Base-by-base conservation (phyloP, 257 asterid genomes). In the Verbena officinalis region DNA sequence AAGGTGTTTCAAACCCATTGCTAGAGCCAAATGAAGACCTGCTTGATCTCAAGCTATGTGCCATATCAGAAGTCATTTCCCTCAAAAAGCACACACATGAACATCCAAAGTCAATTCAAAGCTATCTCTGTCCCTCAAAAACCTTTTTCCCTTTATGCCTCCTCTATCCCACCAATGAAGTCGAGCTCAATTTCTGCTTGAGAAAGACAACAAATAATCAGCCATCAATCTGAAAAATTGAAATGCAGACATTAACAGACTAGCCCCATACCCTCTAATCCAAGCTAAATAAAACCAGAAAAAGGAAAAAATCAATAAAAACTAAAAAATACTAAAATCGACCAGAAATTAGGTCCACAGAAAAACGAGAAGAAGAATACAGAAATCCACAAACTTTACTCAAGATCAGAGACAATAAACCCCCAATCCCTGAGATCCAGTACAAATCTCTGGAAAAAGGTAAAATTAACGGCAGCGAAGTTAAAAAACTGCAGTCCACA, bases 11-110 rank as follows among this genome's bases (percentile, higher is more conserved):
- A 74, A 75, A 77, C 59, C 99, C 97, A 75, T 88, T 90, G 78
- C 88, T 85, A 36, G 96, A 84, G 77, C 96, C 87, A 83, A 84
- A 81, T 16, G 97, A 86, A 46, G 94, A 86, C 85, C 90, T 79
- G 80, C 75, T 81, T 71, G 95, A 81, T 78, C 87, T 87, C 92
- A 94, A 64, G 64, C 81, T 84, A 9, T 91, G 97, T 31, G 93
- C 65, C 95, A 83, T 81, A 73, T 86, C 97, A 72, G 95, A 83
- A 14, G 82, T 58, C 97, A 86, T 84, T 46, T 49, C 79, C 68
- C 60, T 71, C 24, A 15, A 38, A 30, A 59, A 20, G 72, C 73
- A 59, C 46, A n/a, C n/a, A n/a, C n/a, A n/a, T n/a, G n/a, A 64
- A 71, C 54, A 45, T 55, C 67, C 75, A 55, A 48, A 48, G 24